Conservation (phyloP, 1,284 basidiomycete genomes). For the Ustilago esculenta region DNA sequence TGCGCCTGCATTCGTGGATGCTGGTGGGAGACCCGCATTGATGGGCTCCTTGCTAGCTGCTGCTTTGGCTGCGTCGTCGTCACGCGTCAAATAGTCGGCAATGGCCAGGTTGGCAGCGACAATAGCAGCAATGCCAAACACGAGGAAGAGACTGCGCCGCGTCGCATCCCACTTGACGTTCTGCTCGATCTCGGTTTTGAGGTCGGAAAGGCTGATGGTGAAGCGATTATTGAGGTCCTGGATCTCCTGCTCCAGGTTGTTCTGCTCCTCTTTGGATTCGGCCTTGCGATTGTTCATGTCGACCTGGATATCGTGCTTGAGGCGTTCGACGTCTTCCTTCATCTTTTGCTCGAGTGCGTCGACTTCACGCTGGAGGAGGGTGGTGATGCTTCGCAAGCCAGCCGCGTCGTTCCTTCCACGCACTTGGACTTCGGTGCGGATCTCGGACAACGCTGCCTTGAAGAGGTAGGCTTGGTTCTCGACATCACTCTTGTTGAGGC, state of each 20-base stretch:
- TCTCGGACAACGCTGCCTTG: conserved; percentile 88
- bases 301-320: conserved; percentile 97
- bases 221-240: conserved; percentile 74
- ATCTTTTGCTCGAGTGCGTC: conserved; percentile 88
- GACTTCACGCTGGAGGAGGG: conserved; percentile 84
- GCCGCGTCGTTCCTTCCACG: conserved; percentile 86
- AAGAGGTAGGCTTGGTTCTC: conserved; percentile 85
- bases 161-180: conserved; percentile 67
- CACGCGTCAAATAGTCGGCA: conserved; percentile 60
- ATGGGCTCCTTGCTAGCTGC: conserved; percentile 27
- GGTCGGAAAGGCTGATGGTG: conserved; percentile 65
- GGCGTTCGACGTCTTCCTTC: conserved; percentile 87
- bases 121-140: conserved; percentile 65
- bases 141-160: conserved; percentile 60
- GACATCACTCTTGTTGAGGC: conserved; percentile 82
- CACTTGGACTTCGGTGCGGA: conserved; percentile 86
- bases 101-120: conserved; percentile 61
- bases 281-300: conserved; percentile 93
- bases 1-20: conserved; percentile 25
- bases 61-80: conserved; percentile 50
- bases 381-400: conserved; percentile 78
- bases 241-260: conserved; percentile 84
- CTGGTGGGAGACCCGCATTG: conserved; percentile 39
- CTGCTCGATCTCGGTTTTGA: conserved; percentile 67
- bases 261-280: conserved; percentile 87